phyloP scores from a whole-genome alignment of 2,329 filamentous ascomycete species.

The Ceratocystis lukuohia region DNA sequence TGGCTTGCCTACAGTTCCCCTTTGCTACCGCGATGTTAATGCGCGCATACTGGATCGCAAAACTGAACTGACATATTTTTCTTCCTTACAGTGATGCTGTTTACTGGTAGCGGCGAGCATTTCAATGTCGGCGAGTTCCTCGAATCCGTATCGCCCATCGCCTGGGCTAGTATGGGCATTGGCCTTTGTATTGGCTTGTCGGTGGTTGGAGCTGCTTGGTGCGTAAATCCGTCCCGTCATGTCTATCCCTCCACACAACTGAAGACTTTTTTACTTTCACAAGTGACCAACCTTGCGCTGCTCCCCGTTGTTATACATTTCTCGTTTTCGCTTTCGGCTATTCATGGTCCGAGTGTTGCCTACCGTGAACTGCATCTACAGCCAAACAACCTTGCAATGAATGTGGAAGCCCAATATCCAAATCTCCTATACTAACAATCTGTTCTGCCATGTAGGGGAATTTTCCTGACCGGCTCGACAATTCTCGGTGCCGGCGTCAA shows the following conservation, averaged over 20 bases:
- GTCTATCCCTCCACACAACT: not conserved
- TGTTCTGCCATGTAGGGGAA: conserved; percentile 55
- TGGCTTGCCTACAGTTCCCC: not conserved
- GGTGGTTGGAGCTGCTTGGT: conserved; percentile 96
- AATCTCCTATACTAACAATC: not conserved
- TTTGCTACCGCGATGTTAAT: not conserved
- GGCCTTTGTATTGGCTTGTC: conserved; percentile 90
- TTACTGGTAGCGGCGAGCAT: conserved; percentile 85
- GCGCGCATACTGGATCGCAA: not conserved
- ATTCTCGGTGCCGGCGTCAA: conserved; percentile 95
- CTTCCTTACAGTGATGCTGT: conserved; percentile 71
- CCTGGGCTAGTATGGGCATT: conserved; percentile 84
- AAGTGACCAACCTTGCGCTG: conserved; percentile 1
- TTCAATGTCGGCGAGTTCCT: conserved; percentile 97
- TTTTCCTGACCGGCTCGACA: conserved; percentile 95
- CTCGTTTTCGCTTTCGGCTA: not conserved
- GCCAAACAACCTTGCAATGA: not conserved
- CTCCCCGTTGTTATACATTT: not conserved
- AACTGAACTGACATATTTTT: not conserved
- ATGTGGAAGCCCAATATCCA: not conserved
- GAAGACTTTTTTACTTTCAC: not conserved
- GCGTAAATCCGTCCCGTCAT: conserved; percentile 26
- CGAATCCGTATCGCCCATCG: conserved; percentile 84
- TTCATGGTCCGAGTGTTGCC: not conserved
- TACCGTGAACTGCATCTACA: not conserved